A percentile compares a stretch with the other conserved stretches of the same genome.
Conservation (phyloP, 1,284 basidiomycete species). For the Paramarasmius palmivorus region DNA sequence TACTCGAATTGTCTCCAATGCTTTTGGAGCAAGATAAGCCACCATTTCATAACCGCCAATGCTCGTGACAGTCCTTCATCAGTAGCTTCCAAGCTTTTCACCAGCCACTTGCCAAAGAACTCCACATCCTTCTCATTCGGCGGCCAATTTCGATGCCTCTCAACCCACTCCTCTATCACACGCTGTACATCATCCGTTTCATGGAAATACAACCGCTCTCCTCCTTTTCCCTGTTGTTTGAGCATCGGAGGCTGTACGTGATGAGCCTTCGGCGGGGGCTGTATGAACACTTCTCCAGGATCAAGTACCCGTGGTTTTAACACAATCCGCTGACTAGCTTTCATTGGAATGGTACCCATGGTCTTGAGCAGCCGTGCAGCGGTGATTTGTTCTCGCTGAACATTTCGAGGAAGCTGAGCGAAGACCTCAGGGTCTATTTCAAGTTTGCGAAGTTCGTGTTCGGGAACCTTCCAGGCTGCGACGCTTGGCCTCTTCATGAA, state of each 20-base stretch:
- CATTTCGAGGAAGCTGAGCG: constrained; percentile 54
- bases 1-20: constrained; percentile 56
- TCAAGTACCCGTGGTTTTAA: constrained; percentile 49
- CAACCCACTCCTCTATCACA: constrained; percentile 75
- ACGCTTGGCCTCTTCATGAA: constrained; percentile 23
- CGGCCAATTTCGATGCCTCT: constrained; percentile 51
- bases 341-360: constrained; percentile 38
- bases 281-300: constrained; percentile 40
- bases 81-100: constrained; percentile 59
- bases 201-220: constrained; percentile 55
- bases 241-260: constrained; percentile 48
- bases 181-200: constrained; percentile 69
- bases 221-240: constrained; percentile 52
- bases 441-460: constrained; percentile 58
- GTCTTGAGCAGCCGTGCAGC: constrained; percentile 50
- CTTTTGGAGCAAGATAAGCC: constrained; percentile 66
- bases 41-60: constrained; percentile 74
- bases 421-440: constrained; percentile 77
- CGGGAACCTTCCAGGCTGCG: constrained; percentile 29
- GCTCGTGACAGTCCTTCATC: constrained; percentile 70
- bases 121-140: constrained; percentile 73
- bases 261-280: constrained; percentile 52
- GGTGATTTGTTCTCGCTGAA: constrained; percentile 76
- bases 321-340: constrained; percentile 44
- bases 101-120: constrained; percentile 69